Base-by-base conservation (phyloP, 176 grass and related monocot genomes). In the Tillandsia leiboldiana region DNA sequence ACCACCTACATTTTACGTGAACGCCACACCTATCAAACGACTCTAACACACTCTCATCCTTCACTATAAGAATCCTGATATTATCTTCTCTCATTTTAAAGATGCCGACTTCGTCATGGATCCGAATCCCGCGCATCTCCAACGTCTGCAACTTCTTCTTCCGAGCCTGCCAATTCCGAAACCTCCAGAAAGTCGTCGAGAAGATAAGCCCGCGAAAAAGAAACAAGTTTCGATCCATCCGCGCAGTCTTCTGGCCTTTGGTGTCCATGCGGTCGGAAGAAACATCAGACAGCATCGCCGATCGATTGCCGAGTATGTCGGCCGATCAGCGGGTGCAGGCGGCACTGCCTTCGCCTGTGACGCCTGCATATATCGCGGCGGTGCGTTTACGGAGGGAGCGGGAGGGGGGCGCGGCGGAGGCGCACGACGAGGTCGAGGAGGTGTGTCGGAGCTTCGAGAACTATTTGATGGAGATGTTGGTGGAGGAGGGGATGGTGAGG, bases 231-330 rank as follows among this genome's bases (percentile, higher is more conserved):
- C 87, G 80, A 27, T 92, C 90, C 20, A 68, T 92, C 2, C 86
- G 83, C 50, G 90, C 90, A 0, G 77, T 92, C 2, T 88, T 92
- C 82, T 92, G 90, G 90, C 90, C 90, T 12, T 73, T 92, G 61
- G 86, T 83, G 77, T 88, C 90, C 1, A 83, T 92, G 79, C 73
- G 83, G 0, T 92, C 86, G 2, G 90, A 92, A 1, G 57, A 79
- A 14, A 79, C 4, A 42, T 0, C 57, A 20, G 76, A 79, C 12
- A 67, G 62, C 2, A 47, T 58, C 0, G 57, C 11, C 3, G 76
- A 79, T 20, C 20, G 20, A 11, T 48, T 33, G 5, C 66, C 76
- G 22, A 66, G 56, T 33, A 51, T 70, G 24, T 47, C 76, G 12
- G 11, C 68, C 8, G 76, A n/a, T n/a, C n/a, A 64, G 20, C 17